Evolutionary conservation across 1,284 basidiomycete genomes (phyloP).

Genomic region (Laetiporus sulphureus): DNA sequence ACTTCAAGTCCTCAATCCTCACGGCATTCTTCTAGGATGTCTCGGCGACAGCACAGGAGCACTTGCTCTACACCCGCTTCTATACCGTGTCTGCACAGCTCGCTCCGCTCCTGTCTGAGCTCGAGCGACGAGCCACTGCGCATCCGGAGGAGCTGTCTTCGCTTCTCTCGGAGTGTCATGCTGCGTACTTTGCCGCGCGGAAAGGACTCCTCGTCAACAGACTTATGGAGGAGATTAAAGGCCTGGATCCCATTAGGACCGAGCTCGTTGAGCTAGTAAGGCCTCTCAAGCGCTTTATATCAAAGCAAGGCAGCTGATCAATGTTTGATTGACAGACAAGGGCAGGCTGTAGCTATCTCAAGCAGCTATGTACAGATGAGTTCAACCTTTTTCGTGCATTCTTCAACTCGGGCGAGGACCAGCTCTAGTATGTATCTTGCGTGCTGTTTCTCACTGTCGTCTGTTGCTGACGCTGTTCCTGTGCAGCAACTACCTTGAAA

Average conservation of each 20-base stretch:
- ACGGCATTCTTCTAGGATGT: slow-evolving; percentile 48
- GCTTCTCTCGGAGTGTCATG: slow-evolving; percentile 78
- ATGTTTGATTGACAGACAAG: slow-evolving; percentile 54
- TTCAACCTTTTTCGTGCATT: slow-evolving; percentile 80
- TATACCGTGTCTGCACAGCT: slow-evolving; percentile 63
- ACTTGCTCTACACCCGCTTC: slow-evolving; percentile 88
- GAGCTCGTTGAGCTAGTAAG: slow-evolving; percentile 83
- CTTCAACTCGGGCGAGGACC: slow-evolving; percentile 79
- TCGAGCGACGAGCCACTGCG: slow-evolving; percentile 68
- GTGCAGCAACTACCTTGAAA: slow-evolving; percentile 78
- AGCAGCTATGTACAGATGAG: slow-evolving; percentile 84
- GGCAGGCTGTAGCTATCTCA: slow-evolving; percentile 84
- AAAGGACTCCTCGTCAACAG: slow-evolving; percentile 64
- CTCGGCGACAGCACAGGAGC: slow-evolving; percentile 75
- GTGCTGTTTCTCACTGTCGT: background rate
- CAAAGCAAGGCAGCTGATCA: no score
- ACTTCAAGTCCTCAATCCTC: slow-evolving; percentile 1
- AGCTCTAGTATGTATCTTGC: slow-evolving; percentile 65
- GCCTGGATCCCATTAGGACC: slow-evolving; percentile 69
- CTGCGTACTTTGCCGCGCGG: slow-evolving; percentile 72
- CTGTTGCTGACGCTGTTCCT: background rate
- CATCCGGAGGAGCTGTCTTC: slow-evolving; percentile 76
- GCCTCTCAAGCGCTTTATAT: background rate
- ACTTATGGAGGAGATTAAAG: slow-evolving; percentile 74
- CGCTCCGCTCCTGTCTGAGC: slow-evolving; percentile 72